phyloP scores from a whole-genome alignment of 805 yeast genomes.

The Pichia cabralensis region DNA sequence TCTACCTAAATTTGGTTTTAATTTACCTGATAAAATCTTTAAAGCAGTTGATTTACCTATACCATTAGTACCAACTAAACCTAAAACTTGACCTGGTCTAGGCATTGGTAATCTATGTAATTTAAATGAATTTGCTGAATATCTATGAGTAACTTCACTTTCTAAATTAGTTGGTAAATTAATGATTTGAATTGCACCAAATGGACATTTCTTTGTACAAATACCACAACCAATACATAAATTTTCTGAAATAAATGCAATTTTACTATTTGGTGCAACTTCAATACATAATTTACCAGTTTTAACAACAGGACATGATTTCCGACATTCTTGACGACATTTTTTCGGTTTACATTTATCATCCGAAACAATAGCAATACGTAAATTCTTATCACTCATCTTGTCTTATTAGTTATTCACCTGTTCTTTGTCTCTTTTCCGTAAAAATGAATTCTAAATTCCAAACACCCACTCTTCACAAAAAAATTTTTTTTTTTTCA shows the following conservation, averaged over 20 bases:
- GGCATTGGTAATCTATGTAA: constrained; percentile 96
- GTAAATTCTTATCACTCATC: constrained; percentile 37
- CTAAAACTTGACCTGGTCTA: constrained; percentile 97
- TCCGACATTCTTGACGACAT: constrained; percentile 97
- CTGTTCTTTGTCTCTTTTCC: neutral
- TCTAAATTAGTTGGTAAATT: constrained; percentile 95
- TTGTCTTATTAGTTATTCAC: neutral
- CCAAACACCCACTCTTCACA: no score
- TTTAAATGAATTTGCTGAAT: constrained; percentile 95
- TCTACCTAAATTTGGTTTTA: constrained; percentile 91
- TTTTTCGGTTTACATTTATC: constrained; percentile 98
- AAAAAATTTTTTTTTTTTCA: no score
- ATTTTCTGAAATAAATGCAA: constrained; percentile 89
- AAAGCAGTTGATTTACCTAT: constrained; percentile 97
- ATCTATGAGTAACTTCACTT: constrained; percentile 87
- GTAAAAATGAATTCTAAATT: neutral
- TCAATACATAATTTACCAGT: constrained; percentile 98
- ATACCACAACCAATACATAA: constrained; percentile 99
- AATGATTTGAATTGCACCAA: constrained; percentile 92
- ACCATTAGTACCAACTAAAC: constrained; percentile 98
- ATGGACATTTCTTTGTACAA: constrained; percentile 97
- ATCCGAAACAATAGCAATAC: constrained; percentile 92
- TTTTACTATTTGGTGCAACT: constrained; percentile 80
- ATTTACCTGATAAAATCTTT: constrained; percentile 94
- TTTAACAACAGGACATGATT: constrained; percentile 94